A percentile compares a stretch with the other conserved stretches of the same genome.
Evolutionary conservation across 768 basidiomycete genomes (phyloP).

Genomic region (Kwoniella europaea): DNA sequence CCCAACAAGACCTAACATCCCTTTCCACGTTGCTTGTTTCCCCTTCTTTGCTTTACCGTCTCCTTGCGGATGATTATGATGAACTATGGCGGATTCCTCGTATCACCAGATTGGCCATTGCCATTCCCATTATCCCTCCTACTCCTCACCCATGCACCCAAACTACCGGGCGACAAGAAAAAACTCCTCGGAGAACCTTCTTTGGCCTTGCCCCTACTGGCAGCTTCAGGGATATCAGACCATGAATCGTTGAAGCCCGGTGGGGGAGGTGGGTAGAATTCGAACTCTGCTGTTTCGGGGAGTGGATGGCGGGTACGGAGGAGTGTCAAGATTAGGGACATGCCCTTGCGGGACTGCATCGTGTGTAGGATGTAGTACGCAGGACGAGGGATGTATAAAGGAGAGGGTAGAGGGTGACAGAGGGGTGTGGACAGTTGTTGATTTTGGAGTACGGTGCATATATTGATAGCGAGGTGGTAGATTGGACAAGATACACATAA

Average conservation of each 20-base stretch:
- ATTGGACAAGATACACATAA: slow-evolving; percentile 13
- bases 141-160: slow-evolving; percentile 27
- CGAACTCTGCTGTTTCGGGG: slow-evolving; percentile 57
- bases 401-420: slow-evolving; percentile 1
- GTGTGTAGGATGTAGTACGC: too few species aligned
- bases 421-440: neutral
- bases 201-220: slow-evolving; percentile 6
- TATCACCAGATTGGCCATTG: neutral
- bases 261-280: slow-evolving; percentile 48
- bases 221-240: slow-evolving; percentile 26
- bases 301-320: slow-evolving; percentile 77
- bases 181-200: slow-evolving; percentile 29
- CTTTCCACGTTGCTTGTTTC: neutral
- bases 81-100: slow-evolving; percentile 2
- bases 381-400: too few species aligned
- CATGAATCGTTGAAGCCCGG: slow-evolving; percentile 38
- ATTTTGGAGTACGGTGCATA: neutral
- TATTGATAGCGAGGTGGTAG: too few species aligned
- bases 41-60: too few species aligned
- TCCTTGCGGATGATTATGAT: too few species aligned
- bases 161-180: slow-evolving; percentile 28
- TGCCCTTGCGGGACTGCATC: slow-evolving; percentile 62
- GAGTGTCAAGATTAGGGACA: slow-evolving; percentile 77
- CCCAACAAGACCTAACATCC: neutral
- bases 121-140: slow-evolving; percentile 20